Base-by-base conservation (phyloP, 305 asterid genomes). In the Fraxinus floribunda region DNA sequence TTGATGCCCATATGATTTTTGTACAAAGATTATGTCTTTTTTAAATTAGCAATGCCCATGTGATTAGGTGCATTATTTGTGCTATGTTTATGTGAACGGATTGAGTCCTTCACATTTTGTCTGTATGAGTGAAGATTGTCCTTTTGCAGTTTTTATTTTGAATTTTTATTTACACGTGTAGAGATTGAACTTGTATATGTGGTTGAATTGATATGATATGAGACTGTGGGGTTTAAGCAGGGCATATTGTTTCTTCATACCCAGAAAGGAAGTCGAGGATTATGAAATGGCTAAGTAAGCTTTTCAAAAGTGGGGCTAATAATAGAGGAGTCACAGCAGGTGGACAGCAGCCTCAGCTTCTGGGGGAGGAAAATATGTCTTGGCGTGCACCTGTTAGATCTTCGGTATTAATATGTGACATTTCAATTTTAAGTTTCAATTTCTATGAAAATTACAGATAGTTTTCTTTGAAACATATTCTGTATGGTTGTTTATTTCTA, bases 261-360 rank as follows among this genome's bases (percentile, higher is more conserved):
- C 85, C 96, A 90, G 98, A 95, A 91, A 94, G 97, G 81, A 95
- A 95, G 78, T 91, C 98, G 10, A 72, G 97, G 74, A 88, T 93
- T 79, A 92, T 91, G 98, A 94, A 92, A 88, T 93, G 98, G 99
- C 78, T 95, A 80, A 87, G 94, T 78, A 94, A 88, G 92, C 71
- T 94, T 68, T 95, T 93, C 88, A 93, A 87, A 87, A 84, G 93
- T 39, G 92, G 94, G 36, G 84, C 89, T 39, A 84, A 78, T 49
- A 83, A 78, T 13, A 86, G 94, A 84, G 85, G 57, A 41, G 86
- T 83, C 29, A 60, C 85, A 22, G 81, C 86, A 32, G 85, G 89
- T 35, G 87, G 88, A 76, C 91, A 82, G 66, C 95, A 84, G 78
- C 92, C 97, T 77, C 98, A 89, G 91, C 87, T 91, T 85, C 80